Evolutionary conservation across 441 rosid genomes (phyloP), one percentile per base, ranked within the genome.

Genomic region (Euphorbia corollata): DNA sequence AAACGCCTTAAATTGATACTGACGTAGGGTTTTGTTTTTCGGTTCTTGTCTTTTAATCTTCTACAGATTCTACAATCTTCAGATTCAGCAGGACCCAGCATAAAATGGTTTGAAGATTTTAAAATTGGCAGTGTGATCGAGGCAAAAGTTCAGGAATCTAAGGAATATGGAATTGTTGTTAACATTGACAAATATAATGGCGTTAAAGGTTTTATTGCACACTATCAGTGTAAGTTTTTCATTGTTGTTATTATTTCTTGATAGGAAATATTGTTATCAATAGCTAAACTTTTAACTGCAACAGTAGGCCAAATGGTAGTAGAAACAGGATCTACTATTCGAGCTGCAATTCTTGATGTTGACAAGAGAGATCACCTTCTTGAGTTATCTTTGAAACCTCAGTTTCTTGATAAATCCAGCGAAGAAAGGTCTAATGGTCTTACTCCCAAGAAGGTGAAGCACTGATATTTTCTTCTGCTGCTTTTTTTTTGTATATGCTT

Each of bases 321-420:
- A 64, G 82, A 81, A 77, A 70, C 71, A 39, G 97, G 97, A 53
- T 86, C 91, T 36, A 74, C 68, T 74, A 75, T 95, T 84, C 84
- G 47, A 65, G 97, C 91, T 70, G 84, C 73, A 27, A 92, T 95
- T 79, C 95, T 95, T 45, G 99, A 91, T 75, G 79, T 91, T 78
- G 81, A 91, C 65, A 90, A 79, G 85, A 79, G 84, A 63, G 99
- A 90, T 72, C 82, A 72, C 73, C 91, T 94, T 71, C 84, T 91
- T 71, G 99, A 94, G 79, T 82, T 94, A 75, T 89, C 99, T 71
- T 77, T 91, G 64, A 94, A 84, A 76, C 88, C 80, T 48, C 91
- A 87, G 80, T 84, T 94, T 67, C 73, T 85, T 48, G 75, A 75
- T 43, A 86, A 75, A 68, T 65, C 70, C 32, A 68, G 59, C 15